phyloP scores from a whole-genome alignment of 1,139 yeast genomes.

The Lodderomyces parapsilosis region DNA sequence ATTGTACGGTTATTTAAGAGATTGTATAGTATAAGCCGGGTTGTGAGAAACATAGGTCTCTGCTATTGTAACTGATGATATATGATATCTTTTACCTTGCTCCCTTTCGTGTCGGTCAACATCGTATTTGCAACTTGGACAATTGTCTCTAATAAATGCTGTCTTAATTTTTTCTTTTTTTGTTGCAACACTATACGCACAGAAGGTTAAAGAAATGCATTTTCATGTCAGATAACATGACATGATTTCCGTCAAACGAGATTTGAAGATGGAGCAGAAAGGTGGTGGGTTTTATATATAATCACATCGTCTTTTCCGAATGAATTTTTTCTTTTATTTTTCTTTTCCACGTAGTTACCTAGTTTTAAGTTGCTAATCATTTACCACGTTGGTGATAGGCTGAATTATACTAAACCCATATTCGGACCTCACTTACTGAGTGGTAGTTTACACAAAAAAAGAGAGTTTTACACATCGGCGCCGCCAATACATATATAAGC shows the following conservation, averaged over 20 bases:
- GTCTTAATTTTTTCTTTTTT: neutral
- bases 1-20: no score
- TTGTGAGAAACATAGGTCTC: no score
- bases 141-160: no score
- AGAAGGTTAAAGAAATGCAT: neutral
- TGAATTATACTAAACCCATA: neutral
- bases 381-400: slow-evolving; percentile 4
- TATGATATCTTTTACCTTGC: neutral
- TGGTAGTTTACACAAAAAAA: neutral
- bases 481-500: neutral
- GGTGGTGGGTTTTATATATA: no score
- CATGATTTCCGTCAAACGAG: neutral
- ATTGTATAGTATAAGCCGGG: no score
- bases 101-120: neutral
- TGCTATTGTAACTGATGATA: no score
- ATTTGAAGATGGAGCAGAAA: neutral
- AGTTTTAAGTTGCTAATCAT: no score
- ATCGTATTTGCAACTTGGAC: neutral
- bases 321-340: neutral
- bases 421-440: neutral
- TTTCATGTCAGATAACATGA: neutral
- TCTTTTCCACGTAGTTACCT: neutral
- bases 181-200: neutral
- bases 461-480: neutral
- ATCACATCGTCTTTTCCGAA: neutral